Percentiles rank a stretch among this genome's conserved stretches.
These are phyloP conservation scores for Beauveria pseudobassiana DNA, from an alignment of 2,329 filamentous ascomycete genomes.

Conservation along the genomic window DNA sequence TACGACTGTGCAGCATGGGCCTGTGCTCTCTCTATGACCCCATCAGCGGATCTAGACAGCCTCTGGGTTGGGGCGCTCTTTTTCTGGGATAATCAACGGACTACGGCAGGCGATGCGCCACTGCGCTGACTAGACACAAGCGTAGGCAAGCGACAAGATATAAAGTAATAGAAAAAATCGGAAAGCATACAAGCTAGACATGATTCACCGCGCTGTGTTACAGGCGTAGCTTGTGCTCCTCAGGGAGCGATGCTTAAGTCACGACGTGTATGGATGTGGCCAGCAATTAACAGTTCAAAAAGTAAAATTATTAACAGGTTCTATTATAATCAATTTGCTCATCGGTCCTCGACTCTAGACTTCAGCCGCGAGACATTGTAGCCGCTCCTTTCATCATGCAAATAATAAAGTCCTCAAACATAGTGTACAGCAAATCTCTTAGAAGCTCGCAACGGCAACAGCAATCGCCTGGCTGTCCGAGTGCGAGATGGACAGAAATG, in stretches of 20 bases:
- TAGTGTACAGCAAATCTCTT: constrained; percentile 20
- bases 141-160: not conserved
- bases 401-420: constrained; percentile 2
- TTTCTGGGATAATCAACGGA: not conserved
- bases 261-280: not conserved
- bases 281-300: not conserved
- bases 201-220: not conserved
- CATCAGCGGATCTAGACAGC: not conserved
- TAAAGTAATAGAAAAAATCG: not conserved
- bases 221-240: not conserved
- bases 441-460: constrained; percentile 80
- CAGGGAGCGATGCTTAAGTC: not conserved
- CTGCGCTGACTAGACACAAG: not conserved
- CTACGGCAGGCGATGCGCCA: not conserved
- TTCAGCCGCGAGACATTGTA: not conserved
- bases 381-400: constrained; percentile 2
- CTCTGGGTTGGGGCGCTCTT: too few species aligned
- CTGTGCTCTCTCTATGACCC: not conserved
- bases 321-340: constrained; percentile 10
- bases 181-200: not conserved
- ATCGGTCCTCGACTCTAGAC: not conserved
- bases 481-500: constrained; percentile 93
- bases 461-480: constrained; percentile 91
- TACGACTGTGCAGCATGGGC: not conserved
- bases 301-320: constrained; percentile 10